Percentiles rank a stretch among this genome's conserved stretches.
Evolutionary conservation across 768 basidiomycete species (phyloP).

Genomic region (Rhizopogon vinicolor): DNA sequence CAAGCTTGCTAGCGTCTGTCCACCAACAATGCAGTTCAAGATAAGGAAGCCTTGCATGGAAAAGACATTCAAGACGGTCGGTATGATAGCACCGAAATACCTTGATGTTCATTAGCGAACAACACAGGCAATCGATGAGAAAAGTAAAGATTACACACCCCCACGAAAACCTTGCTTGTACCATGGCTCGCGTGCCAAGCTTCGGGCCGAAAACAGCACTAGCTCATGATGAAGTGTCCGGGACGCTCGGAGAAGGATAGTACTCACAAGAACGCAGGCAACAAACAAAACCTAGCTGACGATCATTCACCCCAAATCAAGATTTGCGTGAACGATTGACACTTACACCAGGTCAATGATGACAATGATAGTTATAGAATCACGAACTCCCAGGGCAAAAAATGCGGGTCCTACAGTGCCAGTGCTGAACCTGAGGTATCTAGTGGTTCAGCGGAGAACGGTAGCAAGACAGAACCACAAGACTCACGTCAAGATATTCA

Average conservation of each 20-base stretch:
- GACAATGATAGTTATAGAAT: constrained; percentile 36
- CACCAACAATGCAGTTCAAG: constrained; percentile 57
- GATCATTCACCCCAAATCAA: not conserved
- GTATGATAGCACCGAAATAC: constrained; percentile 34
- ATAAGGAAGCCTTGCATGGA: constrained; percentile 53
- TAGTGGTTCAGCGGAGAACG: not conserved
- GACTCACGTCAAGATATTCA: constrained; percentile 39
- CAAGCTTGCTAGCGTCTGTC: constrained; percentile 54
- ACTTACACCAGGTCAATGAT: constrained; percentile 42
- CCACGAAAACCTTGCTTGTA: constrained; percentile 49
- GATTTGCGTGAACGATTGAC: not conserved
- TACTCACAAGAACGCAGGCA: constrained; percentile 37
- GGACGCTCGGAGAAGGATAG: not conserved
- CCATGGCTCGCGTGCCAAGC: constrained; percentile 54
- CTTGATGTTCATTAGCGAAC: constrained; percentile 17
- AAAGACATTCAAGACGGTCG: constrained; percentile 45
- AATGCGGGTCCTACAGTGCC: constrained; percentile 48
- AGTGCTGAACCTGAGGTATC: constrained; percentile 36
- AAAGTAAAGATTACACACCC: constrained; percentile 29
- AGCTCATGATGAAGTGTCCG: not conserved
- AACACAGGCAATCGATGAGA: constrained; percentile 4
- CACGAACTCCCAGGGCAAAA: constrained; percentile 40
- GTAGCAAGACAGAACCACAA: not conserved
- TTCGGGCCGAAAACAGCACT: constrained; percentile 52
- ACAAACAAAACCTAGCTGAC: constrained; percentile 23